Conservation (phyloP, 2,329 filamentous ascomycete species). For the Neoascochyta sp. region DNA sequence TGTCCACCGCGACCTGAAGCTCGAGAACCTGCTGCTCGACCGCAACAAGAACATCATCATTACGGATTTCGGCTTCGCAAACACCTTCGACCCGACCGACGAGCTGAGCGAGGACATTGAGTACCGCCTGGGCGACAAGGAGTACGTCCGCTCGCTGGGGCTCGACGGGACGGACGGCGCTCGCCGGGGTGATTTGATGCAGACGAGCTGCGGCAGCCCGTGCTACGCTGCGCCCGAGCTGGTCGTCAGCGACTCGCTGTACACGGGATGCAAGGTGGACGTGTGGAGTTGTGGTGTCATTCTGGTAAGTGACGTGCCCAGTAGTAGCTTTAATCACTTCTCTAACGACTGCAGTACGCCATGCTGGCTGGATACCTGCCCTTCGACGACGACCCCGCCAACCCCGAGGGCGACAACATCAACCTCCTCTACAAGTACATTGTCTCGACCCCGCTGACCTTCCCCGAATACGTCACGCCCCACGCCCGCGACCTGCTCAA, state of each 20-base stretch:
- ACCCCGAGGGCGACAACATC: slow-evolving; percentile 98
- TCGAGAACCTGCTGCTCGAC: slow-evolving; percentile 92
- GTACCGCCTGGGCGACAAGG: slow-evolving; percentile 77
- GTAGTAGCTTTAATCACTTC: too few species aligned
- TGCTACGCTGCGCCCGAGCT: slow-evolving; percentile 97
- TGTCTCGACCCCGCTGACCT: slow-evolving; percentile 91
- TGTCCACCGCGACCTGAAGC: slow-evolving; percentile 92
- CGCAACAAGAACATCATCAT: slow-evolving; percentile 99
- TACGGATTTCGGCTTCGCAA: slow-evolving; percentile 98
- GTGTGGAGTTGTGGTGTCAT: slow-evolving; percentile 99
- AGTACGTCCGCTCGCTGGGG: slow-evolving; percentile 82
- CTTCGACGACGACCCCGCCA: slow-evolving; percentile 96
- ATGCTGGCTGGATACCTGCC: slow-evolving; percentile 98
- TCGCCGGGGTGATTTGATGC: slow-evolving; percentile 92
- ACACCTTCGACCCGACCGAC: slow-evolving; percentile 88
- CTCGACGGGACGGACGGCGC: slow-evolving; percentile 76
- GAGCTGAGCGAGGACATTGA: slow-evolving; percentile 89
- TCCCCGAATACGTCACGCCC: slow-evolving; percentile 97
- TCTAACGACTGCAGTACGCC: slow-evolving; percentile 83
- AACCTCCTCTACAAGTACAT: slow-evolving; percentile 99
- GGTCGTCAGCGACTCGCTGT: slow-evolving; percentile 94
- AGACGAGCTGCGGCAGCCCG: slow-evolving; percentile 96
- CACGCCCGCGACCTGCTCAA: slow-evolving; percentile 90
- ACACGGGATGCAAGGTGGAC: slow-evolving; percentile 95
- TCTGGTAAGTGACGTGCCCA: slow-evolving; percentile 69